These are phyloP conservation scores for Craspedostauros australis DNA, from an alignment of 108 stramenopile species.

Conservation along the genomic window DNA sequence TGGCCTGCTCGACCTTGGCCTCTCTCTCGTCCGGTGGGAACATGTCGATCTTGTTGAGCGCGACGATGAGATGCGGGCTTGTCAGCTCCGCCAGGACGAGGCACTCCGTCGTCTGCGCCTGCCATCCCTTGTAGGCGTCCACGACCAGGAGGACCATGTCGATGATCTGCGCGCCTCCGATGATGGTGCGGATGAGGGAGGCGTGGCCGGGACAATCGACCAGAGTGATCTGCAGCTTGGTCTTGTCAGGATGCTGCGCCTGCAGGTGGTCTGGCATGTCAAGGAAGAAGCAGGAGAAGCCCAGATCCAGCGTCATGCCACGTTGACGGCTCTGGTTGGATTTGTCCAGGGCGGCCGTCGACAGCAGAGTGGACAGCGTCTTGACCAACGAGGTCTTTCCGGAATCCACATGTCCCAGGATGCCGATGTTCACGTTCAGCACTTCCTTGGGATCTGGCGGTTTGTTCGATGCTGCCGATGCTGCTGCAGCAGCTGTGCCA, in stretches of 20 bases:
- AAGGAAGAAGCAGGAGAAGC: constrained; percentile 91
- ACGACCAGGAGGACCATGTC: constrained; percentile 94
- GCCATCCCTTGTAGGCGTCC: constrained; percentile 96
- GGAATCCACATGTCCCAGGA: constrained; percentile 96
- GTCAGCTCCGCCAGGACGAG: constrained; percentile 96
- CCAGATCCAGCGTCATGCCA: constrained; percentile 97
- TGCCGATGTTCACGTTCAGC: constrained; percentile 96
- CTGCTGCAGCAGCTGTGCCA: no score
- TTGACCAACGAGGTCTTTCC: constrained; percentile 97
- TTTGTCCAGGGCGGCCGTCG: constrained; percentile 98
- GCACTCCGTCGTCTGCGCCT: constrained; percentile 99
- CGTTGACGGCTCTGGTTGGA: constrained; percentile 89
- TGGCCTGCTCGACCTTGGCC: constrained; percentile 46
- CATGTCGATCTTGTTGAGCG: constrained; percentile 90
- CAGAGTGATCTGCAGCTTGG: constrained; percentile 71
- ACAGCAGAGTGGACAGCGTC: constrained; percentile 87
- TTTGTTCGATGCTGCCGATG: no score
- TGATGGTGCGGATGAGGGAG: constrained; percentile 95
- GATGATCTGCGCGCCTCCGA: constrained; percentile 97
- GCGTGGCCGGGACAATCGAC: constrained; percentile 99
- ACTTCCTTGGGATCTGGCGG: no score
- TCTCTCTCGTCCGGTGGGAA: constrained; percentile 72
- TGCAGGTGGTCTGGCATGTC: constrained; percentile 64
- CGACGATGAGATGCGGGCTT: constrained; percentile 79
- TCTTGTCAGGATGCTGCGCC: constrained; percentile 20